Conservation (phyloP, 768 basidiomycete species). For the Gloeostereum incarnatum region DNA sequence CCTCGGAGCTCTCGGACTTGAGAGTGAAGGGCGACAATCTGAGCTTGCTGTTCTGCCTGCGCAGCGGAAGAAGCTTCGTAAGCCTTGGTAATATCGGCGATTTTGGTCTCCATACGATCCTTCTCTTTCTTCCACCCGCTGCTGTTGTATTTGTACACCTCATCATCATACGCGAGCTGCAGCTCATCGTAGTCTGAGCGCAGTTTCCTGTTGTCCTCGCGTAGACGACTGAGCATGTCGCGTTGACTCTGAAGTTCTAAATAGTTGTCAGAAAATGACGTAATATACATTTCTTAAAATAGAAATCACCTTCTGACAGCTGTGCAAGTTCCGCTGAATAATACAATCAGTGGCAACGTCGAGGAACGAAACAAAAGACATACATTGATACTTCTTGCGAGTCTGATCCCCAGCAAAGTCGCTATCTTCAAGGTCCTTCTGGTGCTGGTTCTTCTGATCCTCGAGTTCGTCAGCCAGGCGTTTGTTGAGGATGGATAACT, state of each 20-base stretch:
- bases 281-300: slow-evolving; percentile 1
- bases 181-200: slow-evolving; percentile 72
- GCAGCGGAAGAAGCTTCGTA: slow-evolving; percentile 65
- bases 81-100: slow-evolving; percentile 62
- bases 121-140: slow-evolving; percentile 84
- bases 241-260: slow-evolving; percentile 72
- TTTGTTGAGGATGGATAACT: slow-evolving; percentile 53
- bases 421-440: slow-evolving; percentile 71
- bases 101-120: slow-evolving; percentile 79
- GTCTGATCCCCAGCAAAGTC: slow-evolving; percentile 76
- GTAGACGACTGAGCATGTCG: slow-evolving; percentile 64
- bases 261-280: slow-evolving; percentile 4
- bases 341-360: not conserved
- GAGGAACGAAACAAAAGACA: slow-evolving; percentile 4
- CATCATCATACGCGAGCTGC: slow-evolving; percentile 67
- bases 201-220: slow-evolving; percentile 73
- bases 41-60: slow-evolving; percentile 75
- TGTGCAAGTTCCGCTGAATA: slow-evolving; percentile 63
- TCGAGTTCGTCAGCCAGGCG: slow-evolving; percentile 71
- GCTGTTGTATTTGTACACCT: slow-evolving; percentile 60
- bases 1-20: slow-evolving; percentile 78
- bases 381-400: slow-evolving; percentile 81
- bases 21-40: slow-evolving; percentile 76
- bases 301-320: slow-evolving; percentile 58
- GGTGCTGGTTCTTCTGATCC: slow-evolving; percentile 69